Percentiles rank a stretch among this genome's conserved stretches.
phyloP scores from a whole-genome alignment of 164 flowering plant genomes.

The Vitis riparia region DNA sequence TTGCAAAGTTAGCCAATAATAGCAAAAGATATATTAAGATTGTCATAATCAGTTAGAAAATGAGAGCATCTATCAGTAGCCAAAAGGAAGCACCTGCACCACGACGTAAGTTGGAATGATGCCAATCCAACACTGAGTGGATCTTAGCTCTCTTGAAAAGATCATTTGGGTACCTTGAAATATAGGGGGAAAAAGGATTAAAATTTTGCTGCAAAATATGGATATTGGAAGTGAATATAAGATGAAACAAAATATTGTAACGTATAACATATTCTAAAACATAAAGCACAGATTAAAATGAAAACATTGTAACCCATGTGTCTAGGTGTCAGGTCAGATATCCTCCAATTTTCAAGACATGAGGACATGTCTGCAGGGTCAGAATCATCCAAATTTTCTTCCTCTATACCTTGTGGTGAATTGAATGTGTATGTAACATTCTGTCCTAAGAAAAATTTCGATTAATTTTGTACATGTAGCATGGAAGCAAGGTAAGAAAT shows the following conservation, averaged over 20 bases:
- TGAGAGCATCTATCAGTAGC: background rate
- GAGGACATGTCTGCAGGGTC: too few relatives aligned
- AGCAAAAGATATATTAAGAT: too few relatives aligned
- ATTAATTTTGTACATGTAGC: background rate
- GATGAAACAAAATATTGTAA: background rate
- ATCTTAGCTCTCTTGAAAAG: slow-evolving; percentile 73
- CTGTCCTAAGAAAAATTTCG: background rate
- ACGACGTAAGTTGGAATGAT: slow-evolving; percentile 76
- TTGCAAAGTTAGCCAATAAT: too few relatives aligned
- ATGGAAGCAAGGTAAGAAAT: background rate
- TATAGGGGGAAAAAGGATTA: background rate
- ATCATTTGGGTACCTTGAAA: slow-evolving; percentile 83
- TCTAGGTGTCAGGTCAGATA: too few relatives aligned
- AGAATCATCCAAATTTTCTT: background rate
- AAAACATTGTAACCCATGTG: background rate
- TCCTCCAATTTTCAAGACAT: too few relatives aligned
- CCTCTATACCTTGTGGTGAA: background rate
- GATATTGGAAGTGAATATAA: background rate
- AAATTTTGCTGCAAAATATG: slow-evolving; percentile 1
- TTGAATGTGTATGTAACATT: background rate
- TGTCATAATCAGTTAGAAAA: background rate
- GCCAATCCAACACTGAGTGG: slow-evolving; percentile 91
- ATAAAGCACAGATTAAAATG: background rate
- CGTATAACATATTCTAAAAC: background rate
- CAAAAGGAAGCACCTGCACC: slow-evolving; percentile 57